Base-by-base conservation (phyloP, 108 stramenopile species). In the Mediolabrus comicus region DNA sequence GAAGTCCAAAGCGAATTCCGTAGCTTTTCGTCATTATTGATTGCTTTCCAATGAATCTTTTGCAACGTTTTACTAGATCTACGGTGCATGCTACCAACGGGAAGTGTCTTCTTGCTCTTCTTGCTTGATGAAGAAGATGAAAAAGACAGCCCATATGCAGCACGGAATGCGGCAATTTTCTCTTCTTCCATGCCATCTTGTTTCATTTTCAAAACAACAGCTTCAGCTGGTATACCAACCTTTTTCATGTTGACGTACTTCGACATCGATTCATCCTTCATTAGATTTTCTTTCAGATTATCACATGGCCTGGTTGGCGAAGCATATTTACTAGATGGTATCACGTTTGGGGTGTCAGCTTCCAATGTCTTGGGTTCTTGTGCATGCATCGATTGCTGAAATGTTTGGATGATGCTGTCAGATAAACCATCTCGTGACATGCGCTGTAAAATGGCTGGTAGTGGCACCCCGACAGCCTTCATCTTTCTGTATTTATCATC, bases 11-110 rank as follows among this genome's bases (percentile, higher is more conserved):
- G 17, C 5, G 77, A 79, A 53, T 72, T 71, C 25, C 69, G 49
- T 0, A 83, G 64, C 31, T 46, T 65, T 11, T 79, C 79, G 22
- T 80, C 69, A 13, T 74, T 33, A 13, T 74, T 33, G 10, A 83
- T 65, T 1, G 70, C 49, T 39, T 55, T 80, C 79, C 74, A 76
- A 30, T 76, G 75, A 34, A 83, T 71, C 65, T 75, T 75, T 56
- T 80, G 74, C 66, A 76, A 29, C 1, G 78, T 72, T 32, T 71
- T 83, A 39, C 66, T 66, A 25, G 68, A 60, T 38, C 77, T 32
- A 28, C 73, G 70, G 13, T 28, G 31, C 0, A 78, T 25, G 69
- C 13, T 3, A 56, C n/a, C n/a, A n/a, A n/a, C 14, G 24, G 53
- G 68, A 3, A 24, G 30, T 2, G 22, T 31, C 63, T 34, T 27